These are phyloP conservation scores for Knufia petricola DNA, from an alignment of 2,329 filamentous ascomycete species.

Conservation along the genomic window DNA sequence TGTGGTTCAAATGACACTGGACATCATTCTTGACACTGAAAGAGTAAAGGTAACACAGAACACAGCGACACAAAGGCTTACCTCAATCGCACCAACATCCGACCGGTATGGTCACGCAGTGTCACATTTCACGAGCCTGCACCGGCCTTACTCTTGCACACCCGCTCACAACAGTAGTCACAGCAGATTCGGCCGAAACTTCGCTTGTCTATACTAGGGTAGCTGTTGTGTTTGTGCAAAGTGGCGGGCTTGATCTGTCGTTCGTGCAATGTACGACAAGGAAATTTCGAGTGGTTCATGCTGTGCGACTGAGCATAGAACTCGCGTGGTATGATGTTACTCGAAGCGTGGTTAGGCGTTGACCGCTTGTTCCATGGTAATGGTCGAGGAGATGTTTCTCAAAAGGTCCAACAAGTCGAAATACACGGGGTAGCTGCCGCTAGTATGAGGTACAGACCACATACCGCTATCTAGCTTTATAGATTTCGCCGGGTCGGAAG, in stretches of 20 bases:
- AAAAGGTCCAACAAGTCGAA: too few relatives aligned
- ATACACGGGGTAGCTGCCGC: too few relatives aligned
- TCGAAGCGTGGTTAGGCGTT: constrained; percentile 2
- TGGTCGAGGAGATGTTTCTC: too few relatives aligned
- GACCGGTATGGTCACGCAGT: background rate
- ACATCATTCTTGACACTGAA: background rate
- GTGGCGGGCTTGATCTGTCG: background rate
- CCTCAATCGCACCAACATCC: background rate
- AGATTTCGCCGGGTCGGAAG: too few relatives aligned
- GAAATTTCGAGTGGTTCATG: background rate
- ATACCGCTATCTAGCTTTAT: too few relatives aligned
- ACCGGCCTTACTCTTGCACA: background rate
- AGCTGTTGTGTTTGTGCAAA: background rate
- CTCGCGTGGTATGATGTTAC: constrained; percentile 1
- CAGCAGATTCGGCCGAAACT: background rate
- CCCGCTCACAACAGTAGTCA: background rate
- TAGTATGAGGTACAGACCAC: too few relatives aligned
- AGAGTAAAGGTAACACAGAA: too few relatives aligned
- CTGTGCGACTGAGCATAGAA: too few relatives aligned
- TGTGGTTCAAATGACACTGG: background rate
- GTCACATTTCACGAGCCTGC: background rate
- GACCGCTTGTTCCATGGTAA: constrained; percentile 3
- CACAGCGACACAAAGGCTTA: background rate
- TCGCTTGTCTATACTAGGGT: background rate
- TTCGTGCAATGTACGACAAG: background rate